A percentile compares a stretch with the other conserved stretches of the same genome.
Evolutionary conservation across 129 eudicot species (phyloP).

Genomic region (Centrapalus pauciflorus): DNA sequence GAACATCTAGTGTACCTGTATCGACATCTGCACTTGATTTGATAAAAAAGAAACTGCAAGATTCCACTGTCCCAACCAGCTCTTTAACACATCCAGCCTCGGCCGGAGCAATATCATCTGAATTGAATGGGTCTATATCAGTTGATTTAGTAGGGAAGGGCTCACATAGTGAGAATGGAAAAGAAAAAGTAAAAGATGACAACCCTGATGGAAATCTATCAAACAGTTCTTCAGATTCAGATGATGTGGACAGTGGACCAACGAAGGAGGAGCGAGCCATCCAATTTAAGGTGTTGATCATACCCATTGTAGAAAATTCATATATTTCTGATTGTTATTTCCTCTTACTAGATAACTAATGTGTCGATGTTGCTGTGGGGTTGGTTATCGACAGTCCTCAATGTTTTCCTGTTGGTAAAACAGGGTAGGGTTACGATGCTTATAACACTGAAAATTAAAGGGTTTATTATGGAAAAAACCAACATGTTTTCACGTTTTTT

Average conservation of each 20-base stretch:
- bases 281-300: conserved; percentile 71
- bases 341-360: neutral
- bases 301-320: neutral
- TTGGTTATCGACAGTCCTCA: neutral
- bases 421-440: too few relatives aligned
- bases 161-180: conserved; percentile 57
- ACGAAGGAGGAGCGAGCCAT: conserved; percentile 75
- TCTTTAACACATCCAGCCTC: conserved; percentile 37
- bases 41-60: conserved; percentile 91
- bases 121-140: conserved; percentile 60
- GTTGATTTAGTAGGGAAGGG: conserved; percentile 46
- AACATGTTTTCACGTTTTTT: too few relatives aligned
- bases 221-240: conserved; percentile 91
- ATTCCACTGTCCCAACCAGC: conserved; percentile 64
- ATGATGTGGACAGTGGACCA: conserved; percentile 83
- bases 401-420: too few relatives aligned
- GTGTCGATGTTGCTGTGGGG: neutral
- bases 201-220: conserved; percentile 64
- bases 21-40: conserved; percentile 89
- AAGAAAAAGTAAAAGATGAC: conserved; percentile 65
- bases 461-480: too few relatives aligned
- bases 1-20: conserved; percentile 37
- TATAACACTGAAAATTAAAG: too few relatives aligned
- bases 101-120: conserved; percentile 35
- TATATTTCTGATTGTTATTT: neutral